phyloP scores from a whole-genome alignment of 179 eudicot species.

The Spinacia oleracea region DNA sequence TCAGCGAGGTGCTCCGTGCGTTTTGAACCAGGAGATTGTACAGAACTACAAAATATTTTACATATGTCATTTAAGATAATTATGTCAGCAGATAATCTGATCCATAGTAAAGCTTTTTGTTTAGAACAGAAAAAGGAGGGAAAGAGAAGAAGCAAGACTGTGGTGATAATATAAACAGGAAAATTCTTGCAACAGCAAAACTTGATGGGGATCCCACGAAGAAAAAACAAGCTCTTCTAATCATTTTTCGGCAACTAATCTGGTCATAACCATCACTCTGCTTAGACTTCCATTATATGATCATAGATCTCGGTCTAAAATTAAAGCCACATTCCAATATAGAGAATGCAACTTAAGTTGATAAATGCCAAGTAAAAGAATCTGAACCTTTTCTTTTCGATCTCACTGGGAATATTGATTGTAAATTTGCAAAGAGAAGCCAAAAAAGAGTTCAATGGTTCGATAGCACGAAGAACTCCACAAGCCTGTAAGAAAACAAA shows the following conservation, averaged over 20 bases:
- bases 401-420: constrained; percentile 66
- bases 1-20: constrained; percentile 66
- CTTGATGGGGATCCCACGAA: neutral
- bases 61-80: constrained; percentile 16
- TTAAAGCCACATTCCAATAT: constrained; percentile 5
- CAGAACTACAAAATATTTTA: constrained; percentile 47
- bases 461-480: constrained; percentile 87
- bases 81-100: constrained; percentile 8
- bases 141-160: neutral
- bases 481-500: constrained; percentile 65
- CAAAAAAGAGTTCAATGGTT: constrained; percentile 90
- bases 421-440: constrained; percentile 99
- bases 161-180: neutral
- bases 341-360: neutral
- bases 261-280: neutral
- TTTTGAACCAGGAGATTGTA: constrained; percentile 70
- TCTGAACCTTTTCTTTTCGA: constrained; percentile 79
- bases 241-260: neutral
- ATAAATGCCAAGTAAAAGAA: neutral
- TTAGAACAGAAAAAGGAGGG: neutral
- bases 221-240: neutral
- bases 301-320: constrained; percentile 10
- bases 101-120: neutral
- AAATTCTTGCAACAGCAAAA: constrained; percentile 13
- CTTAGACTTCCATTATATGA: neutral